phyloP scores from a whole-genome alignment of 108 stramenopile species.

The Cyclostephanos invisitatus region DNA sequence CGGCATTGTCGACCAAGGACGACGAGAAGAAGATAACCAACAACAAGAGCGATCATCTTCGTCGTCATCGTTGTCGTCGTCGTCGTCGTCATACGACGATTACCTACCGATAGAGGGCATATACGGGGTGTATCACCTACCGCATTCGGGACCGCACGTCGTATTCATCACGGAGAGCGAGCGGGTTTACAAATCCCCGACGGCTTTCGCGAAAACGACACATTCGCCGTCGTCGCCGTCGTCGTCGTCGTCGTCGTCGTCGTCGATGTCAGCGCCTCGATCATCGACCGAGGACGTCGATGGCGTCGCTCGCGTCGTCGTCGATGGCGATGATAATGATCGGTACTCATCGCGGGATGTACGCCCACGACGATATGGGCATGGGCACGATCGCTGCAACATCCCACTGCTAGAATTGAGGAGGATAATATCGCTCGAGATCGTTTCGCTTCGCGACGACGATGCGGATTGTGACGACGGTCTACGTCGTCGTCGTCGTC shows the following conservation, averaged over 20 bases:
- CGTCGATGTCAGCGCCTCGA: no score
- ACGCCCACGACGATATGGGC: background rate
- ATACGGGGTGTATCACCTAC: slow-evolving; percentile 72
- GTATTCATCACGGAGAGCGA: slow-evolving; percentile 64
- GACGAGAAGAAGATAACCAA: background rate
- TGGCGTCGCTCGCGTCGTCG: background rate
- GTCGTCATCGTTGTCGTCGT: slow-evolving; percentile 5
- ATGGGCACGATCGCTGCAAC: background rate
- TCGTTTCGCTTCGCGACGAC: slow-evolving; percentile 54
- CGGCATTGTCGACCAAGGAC: background rate
- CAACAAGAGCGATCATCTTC: background rate
- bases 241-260: background rate
- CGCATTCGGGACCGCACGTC: slow-evolving; percentile 64
- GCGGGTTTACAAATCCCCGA: slow-evolving; percentile 59
- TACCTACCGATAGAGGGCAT: slow-evolving; percentile 73
- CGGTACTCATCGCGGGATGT: background rate
- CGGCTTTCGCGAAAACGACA: background rate
- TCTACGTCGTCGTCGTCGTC: background rate
- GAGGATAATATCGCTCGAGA: slow-evolving; percentile 58
- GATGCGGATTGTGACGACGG: slow-evolving; percentile 8
- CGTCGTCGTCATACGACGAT: background rate
- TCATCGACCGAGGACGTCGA: background rate
- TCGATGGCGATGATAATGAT: background rate
- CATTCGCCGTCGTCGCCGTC: no score
- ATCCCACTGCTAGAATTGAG: slow-evolving; percentile 59